Evolutionary conservation across 257 asterid species (phyloP).

Genomic region (Solanum etuberosum): DNA sequence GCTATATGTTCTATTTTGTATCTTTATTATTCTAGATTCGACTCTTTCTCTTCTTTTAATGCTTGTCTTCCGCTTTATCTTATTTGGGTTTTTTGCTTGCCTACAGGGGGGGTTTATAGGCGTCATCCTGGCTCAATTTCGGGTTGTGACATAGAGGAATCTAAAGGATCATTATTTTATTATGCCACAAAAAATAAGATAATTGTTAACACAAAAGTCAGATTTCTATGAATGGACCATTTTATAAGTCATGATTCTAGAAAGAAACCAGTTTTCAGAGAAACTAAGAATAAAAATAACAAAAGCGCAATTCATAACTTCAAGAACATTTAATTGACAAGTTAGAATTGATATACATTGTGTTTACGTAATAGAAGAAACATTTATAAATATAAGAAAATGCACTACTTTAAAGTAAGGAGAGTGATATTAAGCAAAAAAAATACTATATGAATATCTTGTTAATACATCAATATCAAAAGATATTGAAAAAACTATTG

Average conservation of each 20-base stretch:
- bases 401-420: background rate
- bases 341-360: background rate
- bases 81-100: background rate
- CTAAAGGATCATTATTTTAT: no score
- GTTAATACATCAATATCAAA: background rate
- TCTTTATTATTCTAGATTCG: no score
- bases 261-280: background rate
- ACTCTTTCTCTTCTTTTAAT: background rate
- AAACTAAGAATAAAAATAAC: background rate
- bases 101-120: background rate
- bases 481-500: background rate
- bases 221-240: background rate
- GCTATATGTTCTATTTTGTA: background rate
- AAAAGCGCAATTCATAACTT: background rate
- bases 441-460: background rate
- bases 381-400: background rate
- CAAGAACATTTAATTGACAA: background rate
- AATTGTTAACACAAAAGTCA: background rate
- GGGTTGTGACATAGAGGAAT: background rate
- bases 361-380: background rate
- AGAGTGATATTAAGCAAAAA: background rate
- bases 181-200: background rate
- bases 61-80: background rate
- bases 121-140: background rate
- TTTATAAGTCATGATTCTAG: background rate